A percentile compares a stretch with the other conserved stretches of the same genome.
Evolutionary conservation across 495 filamentous ascomycete genomes (phyloP).

Genomic region (Lophium mytilinum): DNA sequence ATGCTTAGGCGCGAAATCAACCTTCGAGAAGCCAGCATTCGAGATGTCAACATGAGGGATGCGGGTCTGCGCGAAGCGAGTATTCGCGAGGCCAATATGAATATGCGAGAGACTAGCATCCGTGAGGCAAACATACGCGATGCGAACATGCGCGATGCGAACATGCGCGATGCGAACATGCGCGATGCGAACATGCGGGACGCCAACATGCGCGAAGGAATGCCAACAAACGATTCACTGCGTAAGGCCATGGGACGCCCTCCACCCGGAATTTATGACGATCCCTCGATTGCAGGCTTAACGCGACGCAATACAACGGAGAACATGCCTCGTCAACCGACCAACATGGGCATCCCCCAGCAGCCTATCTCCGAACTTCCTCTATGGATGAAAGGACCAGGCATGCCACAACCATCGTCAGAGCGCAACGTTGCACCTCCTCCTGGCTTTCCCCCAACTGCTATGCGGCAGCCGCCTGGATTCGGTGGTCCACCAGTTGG

Average conservation of each 20-base stretch:
- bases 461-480: slow-evolving; percentile 21
- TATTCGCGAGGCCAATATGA: neutral
- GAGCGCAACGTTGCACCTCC: slow-evolving; percentile 26
- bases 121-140: slow-evolving; percentile 14
- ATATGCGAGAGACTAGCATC: neutral
- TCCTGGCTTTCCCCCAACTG: slow-evolving; percentile 20
- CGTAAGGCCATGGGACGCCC: slow-evolving; percentile 13
- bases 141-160: slow-evolving; percentile 2
- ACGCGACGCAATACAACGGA: slow-evolving; percentile 23
- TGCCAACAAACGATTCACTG: slow-evolving; percentile 16
- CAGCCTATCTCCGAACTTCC: slow-evolving; percentile 20
- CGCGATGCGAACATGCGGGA: slow-evolving; percentile 1
- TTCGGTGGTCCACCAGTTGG: slow-evolving; percentile 9
- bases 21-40: slow-evolving; percentile 5
- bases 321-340: slow-evolving; percentile 22
- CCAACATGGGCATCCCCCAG: slow-evolving; percentile 27
- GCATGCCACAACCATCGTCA: slow-evolving; percentile 20
- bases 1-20: slow-evolving; percentile 15
- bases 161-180: neutral
- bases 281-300: slow-evolving; percentile 10
- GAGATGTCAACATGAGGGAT: slow-evolving; percentile 3
- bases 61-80: slow-evolving; percentile 8
- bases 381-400: slow-evolving; percentile 11
- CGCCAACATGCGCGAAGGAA: neutral
- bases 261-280: slow-evolving; percentile 14